These are phyloP conservation scores for Lizonia empirigonia DNA, from an alignment of 2,329 filamentous ascomycete species.

Conservation along the genomic window DNA sequence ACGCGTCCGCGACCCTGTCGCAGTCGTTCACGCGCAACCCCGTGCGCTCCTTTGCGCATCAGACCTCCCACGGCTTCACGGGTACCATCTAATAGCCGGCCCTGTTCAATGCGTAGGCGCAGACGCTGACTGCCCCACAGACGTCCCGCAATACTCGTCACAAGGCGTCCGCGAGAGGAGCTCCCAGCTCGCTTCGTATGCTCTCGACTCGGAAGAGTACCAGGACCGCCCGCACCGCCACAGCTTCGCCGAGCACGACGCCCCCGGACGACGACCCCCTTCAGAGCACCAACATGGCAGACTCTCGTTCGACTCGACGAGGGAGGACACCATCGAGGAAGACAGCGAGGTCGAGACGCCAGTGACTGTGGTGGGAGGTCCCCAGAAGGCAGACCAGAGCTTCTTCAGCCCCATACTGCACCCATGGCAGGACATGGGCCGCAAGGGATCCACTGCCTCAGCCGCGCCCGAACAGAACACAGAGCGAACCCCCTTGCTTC, in stretches of 20 bases:
- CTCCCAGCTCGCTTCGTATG: slow-evolving; percentile 82
- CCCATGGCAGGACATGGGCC: slow-evolving; percentile 4
- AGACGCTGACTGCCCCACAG: slow-evolving; percentile 50
- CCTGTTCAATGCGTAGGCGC: not conserved
- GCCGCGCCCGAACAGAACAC: slow-evolving; percentile 34
- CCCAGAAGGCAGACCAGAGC: slow-evolving; percentile 19
- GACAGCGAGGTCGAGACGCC: slow-evolving; percentile 64
- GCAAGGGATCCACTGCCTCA: slow-evolving; percentile 2
- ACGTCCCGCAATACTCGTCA: slow-evolving; percentile 74
- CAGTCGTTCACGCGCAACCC: slow-evolving; percentile 59
- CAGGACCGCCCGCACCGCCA: slow-evolving; percentile 31
- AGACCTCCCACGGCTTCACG: slow-evolving; percentile 64
- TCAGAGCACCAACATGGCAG: slow-evolving; percentile 33
- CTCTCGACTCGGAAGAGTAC: slow-evolving; percentile 58
- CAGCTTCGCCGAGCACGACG: slow-evolving; percentile 34
- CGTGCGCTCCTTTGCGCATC: slow-evolving; percentile 73
- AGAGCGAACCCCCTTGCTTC: slow-evolving; percentile 49
- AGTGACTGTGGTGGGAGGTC: slow-evolving; percentile 41
- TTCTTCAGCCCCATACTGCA: slow-evolving; percentile 33
- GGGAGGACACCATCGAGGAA: slow-evolving; percentile 63
- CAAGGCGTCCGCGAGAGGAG: slow-evolving; percentile 84
- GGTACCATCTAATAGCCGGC: slow-evolving; percentile 50
- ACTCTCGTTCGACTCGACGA: slow-evolving; percentile 37
- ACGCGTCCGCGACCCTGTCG: slow-evolving; percentile 30
- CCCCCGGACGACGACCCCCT: slow-evolving; percentile 21